Evolutionary conservation across 805 yeast genomes (phyloP).

Genomic region (Cyberlindnera meyerae): DNA sequence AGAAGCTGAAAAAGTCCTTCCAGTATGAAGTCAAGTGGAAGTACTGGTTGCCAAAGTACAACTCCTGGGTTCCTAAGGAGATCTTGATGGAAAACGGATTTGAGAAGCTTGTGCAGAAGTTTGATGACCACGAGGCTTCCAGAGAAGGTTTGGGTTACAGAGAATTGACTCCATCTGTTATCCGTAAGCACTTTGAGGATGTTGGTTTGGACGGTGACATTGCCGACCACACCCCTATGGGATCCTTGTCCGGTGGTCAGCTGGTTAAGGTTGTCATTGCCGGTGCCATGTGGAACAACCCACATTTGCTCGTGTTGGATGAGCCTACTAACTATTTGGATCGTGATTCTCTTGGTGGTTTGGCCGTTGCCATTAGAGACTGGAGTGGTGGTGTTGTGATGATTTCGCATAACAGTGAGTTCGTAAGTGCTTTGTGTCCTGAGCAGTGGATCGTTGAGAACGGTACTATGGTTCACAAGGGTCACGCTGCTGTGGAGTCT

Average conservation of each 20-base stretch:
- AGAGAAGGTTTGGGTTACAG: constrained; percentile 99
- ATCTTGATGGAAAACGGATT: constrained; percentile 77
- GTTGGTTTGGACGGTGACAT: constrained; percentile 97
- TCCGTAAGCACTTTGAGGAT: constrained; percentile 94
- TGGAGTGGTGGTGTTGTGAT: constrained; percentile 98
- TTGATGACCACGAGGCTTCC: constrained; percentile 98
- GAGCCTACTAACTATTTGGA: constrained; percentile 98
- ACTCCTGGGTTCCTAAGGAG: constrained; percentile 90
- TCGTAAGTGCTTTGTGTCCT: constrained; percentile 95
- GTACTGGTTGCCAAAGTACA: constrained; percentile 85
- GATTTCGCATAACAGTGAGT: constrained; percentile 97
- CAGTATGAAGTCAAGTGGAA: constrained; percentile 97
- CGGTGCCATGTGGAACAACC: constrained; percentile 99
- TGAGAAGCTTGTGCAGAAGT: constrained; percentile 86
- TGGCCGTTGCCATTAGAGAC: constrained; percentile 95
- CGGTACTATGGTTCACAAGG: constrained; percentile 83
- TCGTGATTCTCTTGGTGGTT: constrained; percentile 95
- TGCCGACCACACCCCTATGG: constrained; percentile 97
- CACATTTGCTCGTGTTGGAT: constrained; percentile 91
- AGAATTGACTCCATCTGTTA: constrained; percentile 85
- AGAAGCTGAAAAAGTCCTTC: constrained; percentile 91
- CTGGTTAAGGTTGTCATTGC: constrained; percentile 97
- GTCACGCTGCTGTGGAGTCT: constrained; percentile 68
- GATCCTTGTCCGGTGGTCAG: constrained; percentile 96
- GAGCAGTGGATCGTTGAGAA: constrained; percentile 98